Base-by-base conservation (phyloP, 2,329 filamentous ascomycete genomes). In the Colletotrichum cereale region DNA sequence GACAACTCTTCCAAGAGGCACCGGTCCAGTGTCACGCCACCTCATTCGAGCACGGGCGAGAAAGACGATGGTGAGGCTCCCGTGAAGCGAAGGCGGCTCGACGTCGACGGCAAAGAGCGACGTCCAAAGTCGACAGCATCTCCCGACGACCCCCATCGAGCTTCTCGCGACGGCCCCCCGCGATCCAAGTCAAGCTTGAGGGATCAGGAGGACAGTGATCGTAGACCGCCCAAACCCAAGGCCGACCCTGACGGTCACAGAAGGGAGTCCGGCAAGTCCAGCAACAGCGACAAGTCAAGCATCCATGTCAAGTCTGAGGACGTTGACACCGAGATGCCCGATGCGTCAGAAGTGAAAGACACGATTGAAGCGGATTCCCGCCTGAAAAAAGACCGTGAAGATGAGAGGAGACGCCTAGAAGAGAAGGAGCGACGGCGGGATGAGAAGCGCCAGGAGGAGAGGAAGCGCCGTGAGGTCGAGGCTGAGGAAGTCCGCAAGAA, bases 291-390 rank as follows among this genome's bases (percentile, higher is more conserved):
- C 50, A 87, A 85, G 75, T 78, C 80, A 21, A 85, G 82, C 66
- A 87, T 89, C n/a, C 85, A 86, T 58, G 86, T 90, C 50, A 89
- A 89, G 74, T 86, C 86, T 0, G 88, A 90, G 72, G 87, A 89
- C 66, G 77, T 81, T 2, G 88, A 90, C 66, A 77, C 88, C 11
- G 86, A 88, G 26, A 90, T 90, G 88, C 81, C 80, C 2, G 88
- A 90, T 73, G 84, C 82, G 2, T 80, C 80, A 53, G 76, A 75
- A 16, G 75, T 77, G 5, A 78, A 77, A 48, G 76, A 77, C 24
- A 72, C 67, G 3, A 78, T 77, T 24, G 79, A 78, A 11, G 74
- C 74, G 6, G 79, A 79, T 36, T 73, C 75, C 5, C 80, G 76
- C 61, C 47, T 78, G 18, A 77, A 81, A 42, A 83, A 79, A 68